Conservation (phyloP, 2,329 filamentous ascomycete genomes). For the Cordyceps sp. region DNA sequence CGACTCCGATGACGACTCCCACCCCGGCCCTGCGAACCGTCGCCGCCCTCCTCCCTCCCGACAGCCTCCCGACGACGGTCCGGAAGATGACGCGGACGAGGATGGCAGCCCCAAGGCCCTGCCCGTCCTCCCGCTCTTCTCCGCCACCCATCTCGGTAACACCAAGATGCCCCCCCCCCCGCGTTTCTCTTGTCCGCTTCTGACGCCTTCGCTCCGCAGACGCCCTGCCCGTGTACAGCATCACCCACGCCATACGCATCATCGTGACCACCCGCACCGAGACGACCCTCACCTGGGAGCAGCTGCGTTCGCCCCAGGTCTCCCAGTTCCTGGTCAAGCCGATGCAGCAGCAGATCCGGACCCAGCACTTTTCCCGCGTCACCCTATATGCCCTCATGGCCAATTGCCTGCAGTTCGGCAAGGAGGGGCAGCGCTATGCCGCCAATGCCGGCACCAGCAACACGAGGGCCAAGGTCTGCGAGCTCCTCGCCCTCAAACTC, state of each 20-base stretch:
- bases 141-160: slow-evolving; percentile 57
- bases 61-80: slow-evolving; percentile 28
- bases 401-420: slow-evolving; percentile 84
- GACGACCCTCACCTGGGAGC: slow-evolving; percentile 86
- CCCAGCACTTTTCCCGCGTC: slow-evolving; percentile 68
- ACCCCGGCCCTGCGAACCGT: too few relatives aligned
- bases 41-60: too few relatives aligned
- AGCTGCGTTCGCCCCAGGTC: slow-evolving; percentile 86
- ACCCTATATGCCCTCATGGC: slow-evolving; percentile 83
- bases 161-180: background rate
- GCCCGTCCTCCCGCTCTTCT: slow-evolving; percentile 59
- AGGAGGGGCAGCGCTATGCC: slow-evolving; percentile 67
- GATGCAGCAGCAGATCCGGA: slow-evolving; percentile 76
- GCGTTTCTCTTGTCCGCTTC: slow-evolving; percentile 1
- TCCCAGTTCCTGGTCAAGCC: slow-evolving; percentile 93
- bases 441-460: slow-evolving; percentile 71
- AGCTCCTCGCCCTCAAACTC: slow-evolving; percentile 76
- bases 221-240: slow-evolving; percentile 71
- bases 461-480: slow-evolving; percentile 76
- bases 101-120: slow-evolving; percentile 14
- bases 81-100: slow-evolving; percentile 22
- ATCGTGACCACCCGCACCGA: slow-evolving; percentile 75
- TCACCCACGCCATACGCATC: slow-evolving; percentile 78
- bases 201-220: slow-evolving; percentile 32
- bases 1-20: slow-evolving; percentile 30